A percentile compares a stretch with the other conserved stretches of the same genome.
These are phyloP conservation scores for Wolfiporia cocos DNA, from an alignment of 1,284 basidiomycete species.

Conservation along the genomic window DNA sequence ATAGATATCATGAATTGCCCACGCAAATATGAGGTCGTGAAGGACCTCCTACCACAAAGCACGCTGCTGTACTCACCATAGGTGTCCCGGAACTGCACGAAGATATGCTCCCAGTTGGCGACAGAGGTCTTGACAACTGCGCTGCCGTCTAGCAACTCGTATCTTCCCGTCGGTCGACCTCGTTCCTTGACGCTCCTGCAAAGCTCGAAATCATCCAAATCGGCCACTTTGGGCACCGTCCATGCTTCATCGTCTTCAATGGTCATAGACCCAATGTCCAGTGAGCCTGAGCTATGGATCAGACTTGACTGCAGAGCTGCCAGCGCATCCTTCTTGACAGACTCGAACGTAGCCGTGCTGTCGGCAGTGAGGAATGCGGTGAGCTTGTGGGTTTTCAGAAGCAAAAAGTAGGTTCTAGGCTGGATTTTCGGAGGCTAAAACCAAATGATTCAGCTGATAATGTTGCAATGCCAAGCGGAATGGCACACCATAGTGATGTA, in stretches of 20 bases:
- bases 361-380: conserved; percentile 54
- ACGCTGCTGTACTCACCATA: conserved; percentile 41
- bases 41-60: neutral
- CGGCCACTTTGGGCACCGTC: conserved; percentile 36
- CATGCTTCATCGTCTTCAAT: conserved; percentile 26
- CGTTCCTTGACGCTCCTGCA: conserved; percentile 46
- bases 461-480: too few relatives aligned
- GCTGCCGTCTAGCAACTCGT: conserved; percentile 43
- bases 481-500: neutral
- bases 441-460: neutral
- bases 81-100: conserved; percentile 56
- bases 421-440: conserved; percentile 28
- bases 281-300: conserved; percentile 13
- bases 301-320: conserved; percentile 51
- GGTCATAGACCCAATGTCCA: conserved; percentile 21
- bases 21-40: neutral
- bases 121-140: conserved; percentile 43
- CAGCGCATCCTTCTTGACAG: conserved; percentile 56
- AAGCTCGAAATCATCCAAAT: conserved; percentile 57
- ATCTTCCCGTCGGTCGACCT: conserved; percentile 40
- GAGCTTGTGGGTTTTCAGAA: conserved; percentile 65
- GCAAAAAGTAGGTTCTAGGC: conserved; percentile 57
- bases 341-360: conserved; percentile 45
- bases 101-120: conserved; percentile 58
- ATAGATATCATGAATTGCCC: conserved; percentile 5